Evolutionary conservation across 2,329 filamentous ascomycete genomes (phyloP).

Genomic region (Stagonosporopsis vannaccii): DNA sequence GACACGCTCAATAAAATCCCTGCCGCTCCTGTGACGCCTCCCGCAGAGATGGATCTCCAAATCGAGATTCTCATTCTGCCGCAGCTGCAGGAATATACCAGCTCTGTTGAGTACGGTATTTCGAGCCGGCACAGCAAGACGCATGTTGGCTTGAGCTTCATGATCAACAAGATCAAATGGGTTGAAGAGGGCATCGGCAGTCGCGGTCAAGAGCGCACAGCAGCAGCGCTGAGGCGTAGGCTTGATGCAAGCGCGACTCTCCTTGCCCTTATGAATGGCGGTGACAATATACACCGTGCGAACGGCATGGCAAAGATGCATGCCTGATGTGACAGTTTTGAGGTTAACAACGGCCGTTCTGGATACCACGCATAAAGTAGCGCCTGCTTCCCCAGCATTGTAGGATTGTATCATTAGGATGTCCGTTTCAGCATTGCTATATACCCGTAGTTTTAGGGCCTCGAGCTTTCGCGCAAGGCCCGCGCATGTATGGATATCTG

Average conservation of each 20-base stretch:
- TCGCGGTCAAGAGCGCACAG: constrained; percentile 48
- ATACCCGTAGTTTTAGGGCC: constrained; percentile 49
- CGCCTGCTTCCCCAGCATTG: constrained; percentile 5
- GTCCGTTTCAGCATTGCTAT: constrained; percentile 47
- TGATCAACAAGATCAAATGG: constrained; percentile 82
- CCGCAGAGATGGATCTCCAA: constrained; percentile 78
- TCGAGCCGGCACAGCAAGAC: constrained; percentile 80
- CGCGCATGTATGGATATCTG: constrained; percentile 21
- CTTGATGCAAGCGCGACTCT: constrained; percentile 47
- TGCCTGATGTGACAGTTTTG: constrained; percentile 23
- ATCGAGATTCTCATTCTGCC: constrained; percentile 87
- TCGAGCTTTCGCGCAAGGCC: constrained; percentile 22
- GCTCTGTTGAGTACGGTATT: constrained; percentile 79
- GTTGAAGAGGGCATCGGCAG: constrained; percentile 72
- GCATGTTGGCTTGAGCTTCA: constrained; percentile 91
- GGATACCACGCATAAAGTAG: constrained; percentile 6
- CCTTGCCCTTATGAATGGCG: constrained; percentile 41
- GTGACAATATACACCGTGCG: constrained; percentile 29
- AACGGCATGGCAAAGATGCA: constrained; percentile 41
- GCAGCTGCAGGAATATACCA: constrained; percentile 75
- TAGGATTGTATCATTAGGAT: constrained; percentile 28
- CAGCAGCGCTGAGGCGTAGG: constrained; percentile 46
- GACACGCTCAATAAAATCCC: constrained; percentile 51
- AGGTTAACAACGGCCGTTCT: constrained; percentile 9
- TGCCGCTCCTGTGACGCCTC: constrained; percentile 67